Evolutionary conservation across 2,329 filamentous ascomycete genomes (phyloP).

Genomic region (Bipolaris oryzae): DNA sequence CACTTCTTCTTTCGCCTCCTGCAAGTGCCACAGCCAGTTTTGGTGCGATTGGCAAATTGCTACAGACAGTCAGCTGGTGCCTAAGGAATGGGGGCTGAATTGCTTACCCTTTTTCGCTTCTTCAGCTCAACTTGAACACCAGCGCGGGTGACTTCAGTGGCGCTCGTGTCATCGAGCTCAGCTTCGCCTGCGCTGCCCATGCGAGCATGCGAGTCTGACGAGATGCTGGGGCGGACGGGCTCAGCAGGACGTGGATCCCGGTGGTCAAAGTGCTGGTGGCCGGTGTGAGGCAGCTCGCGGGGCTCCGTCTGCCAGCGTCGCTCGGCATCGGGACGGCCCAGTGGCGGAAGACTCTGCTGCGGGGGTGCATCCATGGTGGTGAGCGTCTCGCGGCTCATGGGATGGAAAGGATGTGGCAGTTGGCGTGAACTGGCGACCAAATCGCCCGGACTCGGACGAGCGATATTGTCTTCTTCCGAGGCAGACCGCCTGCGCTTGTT

Average conservation of each 20-base stretch:
- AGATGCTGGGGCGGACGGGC: conserved; percentile 13
- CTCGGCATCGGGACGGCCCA: conserved; percentile 35
- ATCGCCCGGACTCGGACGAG: conserved; percentile 45
- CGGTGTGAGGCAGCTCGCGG: conserved; percentile 28
- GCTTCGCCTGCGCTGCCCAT: conserved; percentile 18
- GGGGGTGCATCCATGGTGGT: conserved; percentile 33
- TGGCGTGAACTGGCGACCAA: conserved; percentile 46
- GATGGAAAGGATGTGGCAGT: conserved; percentile 42
- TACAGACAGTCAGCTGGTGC: conserved; percentile 27
- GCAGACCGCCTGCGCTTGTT: conserved; percentile 71
- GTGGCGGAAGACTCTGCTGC: conserved; percentile 34
- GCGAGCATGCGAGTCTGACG: conserved; percentile 19
- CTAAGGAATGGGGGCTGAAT: neutral
- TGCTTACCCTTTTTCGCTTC: conserved; percentile 54
- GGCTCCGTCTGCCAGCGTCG: conserved; percentile 41
- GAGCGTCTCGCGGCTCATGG: conserved; percentile 45
- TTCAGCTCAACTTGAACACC: conserved; percentile 56
- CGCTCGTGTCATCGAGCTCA: conserved; percentile 23
- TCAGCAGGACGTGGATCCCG: conserved; percentile 36
- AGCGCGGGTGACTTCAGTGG: conserved; percentile 51
- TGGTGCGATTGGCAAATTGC: conserved; percentile 93
- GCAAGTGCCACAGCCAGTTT: conserved; percentile 94
- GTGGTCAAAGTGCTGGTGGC: conserved; percentile 35
- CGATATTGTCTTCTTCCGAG: conserved; percentile 54
- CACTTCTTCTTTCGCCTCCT: conserved; percentile 96